Conservation (phyloP, 2,329 filamentous ascomycete genomes). For the Magnaporthiopsis poae region DNA sequence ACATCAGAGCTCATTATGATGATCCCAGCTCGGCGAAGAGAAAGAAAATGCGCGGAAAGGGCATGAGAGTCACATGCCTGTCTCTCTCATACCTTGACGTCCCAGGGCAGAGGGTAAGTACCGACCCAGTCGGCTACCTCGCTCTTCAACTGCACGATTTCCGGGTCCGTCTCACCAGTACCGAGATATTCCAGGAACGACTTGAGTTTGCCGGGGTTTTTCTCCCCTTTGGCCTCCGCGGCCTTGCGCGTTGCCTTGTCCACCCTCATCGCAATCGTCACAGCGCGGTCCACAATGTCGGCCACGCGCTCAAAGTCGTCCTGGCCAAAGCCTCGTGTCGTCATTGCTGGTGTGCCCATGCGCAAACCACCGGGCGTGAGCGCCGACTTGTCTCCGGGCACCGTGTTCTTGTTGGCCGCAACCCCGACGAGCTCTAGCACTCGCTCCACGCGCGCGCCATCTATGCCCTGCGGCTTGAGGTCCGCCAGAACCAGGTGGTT, state of each 20-base stretch:
- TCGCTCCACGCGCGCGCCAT: slow-evolving; percentile 81
- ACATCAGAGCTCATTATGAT: neutral
- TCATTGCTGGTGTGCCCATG: slow-evolving; percentile 96
- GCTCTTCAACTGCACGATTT: slow-evolving; percentile 62
- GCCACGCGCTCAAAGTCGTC: slow-evolving; percentile 81
- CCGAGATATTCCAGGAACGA: slow-evolving; percentile 60
- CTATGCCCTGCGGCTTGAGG: slow-evolving; percentile 77
- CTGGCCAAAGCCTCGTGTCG: slow-evolving; percentile 81
- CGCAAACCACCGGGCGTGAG: slow-evolving; percentile 86
- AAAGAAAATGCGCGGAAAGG: neutral
- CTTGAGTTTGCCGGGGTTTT: slow-evolving; percentile 54
- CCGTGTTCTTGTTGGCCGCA: slow-evolving; percentile 98
- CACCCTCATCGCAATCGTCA: slow-evolving; percentile 66
- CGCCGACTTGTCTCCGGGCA: slow-evolving; percentile 87
- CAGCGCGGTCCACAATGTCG: slow-evolving; percentile 74
- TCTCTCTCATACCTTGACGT: slow-evolving; percentile 20
- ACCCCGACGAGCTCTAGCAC: slow-evolving; percentile 87
- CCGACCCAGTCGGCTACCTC: slow-evolving; percentile 73
- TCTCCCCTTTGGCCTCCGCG: slow-evolving; percentile 57
- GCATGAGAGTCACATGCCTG: neutral
- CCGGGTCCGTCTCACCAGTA: slow-evolving; percentile 55
- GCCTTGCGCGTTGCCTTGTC: slow-evolving; percentile 62
- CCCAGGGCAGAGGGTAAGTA: slow-evolving; percentile 64
- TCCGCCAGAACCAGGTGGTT: slow-evolving; percentile 93
- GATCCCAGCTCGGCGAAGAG: neutral